Evolutionary conservation across 495 filamentous ascomycete species (phyloP).

Genomic region (Talaromyces thailandensis): DNA sequence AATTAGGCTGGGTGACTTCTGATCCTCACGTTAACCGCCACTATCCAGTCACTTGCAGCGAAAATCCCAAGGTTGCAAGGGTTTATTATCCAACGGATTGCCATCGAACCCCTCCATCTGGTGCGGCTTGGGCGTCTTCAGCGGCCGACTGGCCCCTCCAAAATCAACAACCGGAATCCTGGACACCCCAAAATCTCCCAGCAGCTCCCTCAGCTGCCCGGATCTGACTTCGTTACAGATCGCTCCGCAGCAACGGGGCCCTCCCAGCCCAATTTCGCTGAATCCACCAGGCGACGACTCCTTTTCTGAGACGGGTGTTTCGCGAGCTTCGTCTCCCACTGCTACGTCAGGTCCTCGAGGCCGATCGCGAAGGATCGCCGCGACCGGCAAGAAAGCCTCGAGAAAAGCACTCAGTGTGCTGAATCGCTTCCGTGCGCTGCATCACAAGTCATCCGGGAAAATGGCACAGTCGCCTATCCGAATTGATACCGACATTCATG

Average conservation of each 20-base stretch:
- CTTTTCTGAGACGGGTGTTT: constrained; percentile 22
- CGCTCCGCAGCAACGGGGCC: constrained; percentile 13
- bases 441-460: constrained; percentile 33
- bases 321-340: constrained; percentile 27
- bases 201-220: constrained; percentile 44
- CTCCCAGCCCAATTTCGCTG: constrained; percentile 13
- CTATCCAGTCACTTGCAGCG: background rate
- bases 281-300: constrained; percentile 12
- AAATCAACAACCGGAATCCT: constrained; percentile 25
- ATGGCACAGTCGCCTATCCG: constrained; percentile 40
- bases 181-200: constrained; percentile 34
- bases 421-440: constrained; percentile 38
- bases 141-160: constrained; percentile 9
- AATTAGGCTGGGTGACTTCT: background rate
- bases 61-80: background rate
- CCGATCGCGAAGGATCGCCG: constrained; percentile 22
- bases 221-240: constrained; percentile 41
- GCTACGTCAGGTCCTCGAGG: constrained; percentile 23
- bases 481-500: constrained; percentile 35
- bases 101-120: constrained; percentile 3
- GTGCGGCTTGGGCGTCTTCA: constrained; percentile 4
- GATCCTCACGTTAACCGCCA: constrained; percentile 1
- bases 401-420: constrained; percentile 39
- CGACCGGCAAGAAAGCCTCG: constrained; percentile 26
- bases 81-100: background rate